phyloP scores from a whole-genome alignment of 257 asterid species.

The Mitragyna speciosa region DNA sequence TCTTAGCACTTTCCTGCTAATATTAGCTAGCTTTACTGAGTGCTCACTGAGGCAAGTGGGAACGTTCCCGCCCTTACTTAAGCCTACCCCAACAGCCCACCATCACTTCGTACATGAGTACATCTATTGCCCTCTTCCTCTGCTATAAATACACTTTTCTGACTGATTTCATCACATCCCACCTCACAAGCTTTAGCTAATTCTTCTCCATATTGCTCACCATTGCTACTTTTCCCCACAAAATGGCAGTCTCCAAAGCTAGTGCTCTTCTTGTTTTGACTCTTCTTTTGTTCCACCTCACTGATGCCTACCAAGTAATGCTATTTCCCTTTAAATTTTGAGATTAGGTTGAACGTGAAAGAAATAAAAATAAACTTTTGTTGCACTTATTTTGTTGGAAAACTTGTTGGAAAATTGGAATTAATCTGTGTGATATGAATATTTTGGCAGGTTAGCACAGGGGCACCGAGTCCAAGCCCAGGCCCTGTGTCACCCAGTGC shows the following conservation, averaged over 20 bases:
- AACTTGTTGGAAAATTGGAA: neutral
- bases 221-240: neutral
- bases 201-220: neutral
- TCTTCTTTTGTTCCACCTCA: constrained; percentile 25
- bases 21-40: neutral
- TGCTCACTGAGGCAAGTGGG: neutral
- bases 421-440: neutral
- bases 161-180: constrained; percentile 2
- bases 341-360: no score
- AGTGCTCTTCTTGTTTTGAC: constrained; percentile 13
- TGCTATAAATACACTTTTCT: neutral
- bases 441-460: constrained; percentile 2
- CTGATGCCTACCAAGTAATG: constrained; percentile 16
- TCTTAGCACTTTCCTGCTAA: constrained; percentile 5
- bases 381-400: neutral
- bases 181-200: neutral
- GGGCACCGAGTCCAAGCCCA: constrained; percentile 3
- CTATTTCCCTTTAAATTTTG: neutral
- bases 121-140: neutral
- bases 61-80: neutral
- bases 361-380: neutral
- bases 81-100: constrained; percentile 1
- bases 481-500: neutral
- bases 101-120: neutral
- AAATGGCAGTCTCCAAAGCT: constrained; percentile 22